Evolutionary conservation across 305 asterid genomes (phyloP).

Genomic region (Fraxinus greggii): DNA sequence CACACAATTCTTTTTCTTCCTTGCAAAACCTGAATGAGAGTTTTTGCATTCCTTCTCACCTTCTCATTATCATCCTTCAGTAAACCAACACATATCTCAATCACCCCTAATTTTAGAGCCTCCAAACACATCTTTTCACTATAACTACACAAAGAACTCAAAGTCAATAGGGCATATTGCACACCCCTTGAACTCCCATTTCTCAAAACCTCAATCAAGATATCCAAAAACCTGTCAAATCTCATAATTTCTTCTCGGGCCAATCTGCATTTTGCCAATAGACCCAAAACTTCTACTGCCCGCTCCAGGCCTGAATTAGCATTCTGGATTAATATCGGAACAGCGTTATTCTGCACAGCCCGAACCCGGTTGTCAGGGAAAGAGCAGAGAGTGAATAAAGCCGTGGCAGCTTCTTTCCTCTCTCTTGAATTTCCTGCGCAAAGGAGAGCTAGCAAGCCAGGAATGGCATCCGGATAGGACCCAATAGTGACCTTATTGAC

Average conservation of each 20-base stretch:
- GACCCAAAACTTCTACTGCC: conserved; percentile 82
- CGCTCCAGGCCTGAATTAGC: conserved; percentile 66
- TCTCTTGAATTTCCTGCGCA: conserved; percentile 62
- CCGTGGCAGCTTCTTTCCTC: conserved; percentile 88
- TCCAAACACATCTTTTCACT: conserved; percentile 49
- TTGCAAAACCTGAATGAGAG: conserved; percentile 68
- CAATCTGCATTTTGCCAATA: conserved; percentile 64
- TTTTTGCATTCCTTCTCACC: conserved; percentile 71
- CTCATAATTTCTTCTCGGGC: conserved; percentile 73
- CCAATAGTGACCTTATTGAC: conserved; percentile 89
- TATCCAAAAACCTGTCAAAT: conserved; percentile 44
- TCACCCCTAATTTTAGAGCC: conserved; percentile 54
- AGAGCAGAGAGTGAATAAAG: conserved; percentile 68
- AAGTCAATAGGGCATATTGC: conserved; percentile 63
- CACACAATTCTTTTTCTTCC: conserved; percentile 41
- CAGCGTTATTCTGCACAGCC: conserved; percentile 48
- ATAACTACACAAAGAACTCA: conserved; percentile 57
- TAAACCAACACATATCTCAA: conserved; percentile 59
- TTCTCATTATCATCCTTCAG: conserved; percentile 87
- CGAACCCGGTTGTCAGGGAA: conserved; percentile 71
- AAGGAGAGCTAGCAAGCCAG: conserved; percentile 61
- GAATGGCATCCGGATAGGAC: conserved; percentile 64
- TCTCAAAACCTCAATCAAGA: conserved; percentile 52
- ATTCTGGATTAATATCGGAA: conserved; percentile 55
- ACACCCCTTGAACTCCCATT: conserved; percentile 86